Evolutionary conservation across 2,329 filamentous ascomycete species (phyloP).

Genomic region (Paraphoma chrysanthemicola): DNA sequence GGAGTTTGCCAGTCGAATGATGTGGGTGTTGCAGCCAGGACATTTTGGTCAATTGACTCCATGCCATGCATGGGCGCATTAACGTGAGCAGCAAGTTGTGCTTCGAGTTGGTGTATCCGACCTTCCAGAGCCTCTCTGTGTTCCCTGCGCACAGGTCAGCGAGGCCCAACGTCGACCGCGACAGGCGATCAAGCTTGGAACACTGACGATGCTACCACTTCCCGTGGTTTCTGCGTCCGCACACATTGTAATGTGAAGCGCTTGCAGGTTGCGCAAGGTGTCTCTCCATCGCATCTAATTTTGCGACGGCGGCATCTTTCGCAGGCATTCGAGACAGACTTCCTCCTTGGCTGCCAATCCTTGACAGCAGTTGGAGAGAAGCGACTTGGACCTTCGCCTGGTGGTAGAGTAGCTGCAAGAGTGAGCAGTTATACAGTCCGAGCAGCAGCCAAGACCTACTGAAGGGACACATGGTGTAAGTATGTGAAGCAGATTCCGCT

Average conservation of each 20-base stretch:
- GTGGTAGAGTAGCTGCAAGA: constrained; percentile 35
- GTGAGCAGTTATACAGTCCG: constrained; percentile 15
- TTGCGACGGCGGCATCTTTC: constrained; percentile 46
- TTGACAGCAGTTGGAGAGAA: constrained; percentile 41
- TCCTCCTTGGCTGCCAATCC: constrained; percentile 45
- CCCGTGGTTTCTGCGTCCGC: constrained; percentile 45
- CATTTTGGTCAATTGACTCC: constrained; percentile 39
- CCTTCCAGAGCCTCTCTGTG: constrained; percentile 44
- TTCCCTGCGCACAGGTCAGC: constrained; percentile 34
- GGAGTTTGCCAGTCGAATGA: constrained; percentile 41
- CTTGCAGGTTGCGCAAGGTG: constrained; percentile 46
- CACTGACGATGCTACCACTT: constrained; percentile 46
- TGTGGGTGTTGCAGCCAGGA: constrained; percentile 34
- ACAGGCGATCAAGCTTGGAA: background rate
- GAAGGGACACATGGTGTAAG: constrained; percentile 43
- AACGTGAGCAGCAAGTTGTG: constrained; percentile 44
- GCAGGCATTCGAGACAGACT: constrained; percentile 48
- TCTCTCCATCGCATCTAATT: constrained; percentile 47
- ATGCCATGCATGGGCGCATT: constrained; percentile 46
- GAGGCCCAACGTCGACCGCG: background rate
- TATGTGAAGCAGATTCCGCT: constrained; percentile 32
- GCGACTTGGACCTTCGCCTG: constrained; percentile 36
- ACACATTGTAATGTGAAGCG: constrained; percentile 47
- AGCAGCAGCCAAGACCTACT: constrained; percentile 29
- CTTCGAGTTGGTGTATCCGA: constrained; percentile 47